phyloP scores from a whole-genome alignment of 495 filamentous ascomycete genomes.

The Penicillium tannophilum region DNA sequence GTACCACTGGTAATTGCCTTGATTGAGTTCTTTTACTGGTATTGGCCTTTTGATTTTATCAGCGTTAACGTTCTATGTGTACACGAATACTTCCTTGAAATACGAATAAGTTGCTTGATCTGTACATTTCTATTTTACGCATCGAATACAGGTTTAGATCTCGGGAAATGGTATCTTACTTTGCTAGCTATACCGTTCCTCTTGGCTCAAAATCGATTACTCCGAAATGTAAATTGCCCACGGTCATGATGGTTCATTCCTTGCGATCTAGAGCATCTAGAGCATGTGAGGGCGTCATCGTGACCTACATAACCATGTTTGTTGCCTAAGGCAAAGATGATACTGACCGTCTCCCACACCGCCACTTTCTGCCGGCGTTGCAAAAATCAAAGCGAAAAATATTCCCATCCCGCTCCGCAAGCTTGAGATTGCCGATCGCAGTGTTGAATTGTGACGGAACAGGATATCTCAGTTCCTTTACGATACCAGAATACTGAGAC shows the following conservation, averaged over 20 bases:
- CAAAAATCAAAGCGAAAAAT: slow-evolving; percentile 36
- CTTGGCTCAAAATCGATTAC: too few relatives aligned
- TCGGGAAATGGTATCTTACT: too few relatives aligned
- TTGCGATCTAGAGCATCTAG: not conserved
- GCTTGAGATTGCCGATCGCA: slow-evolving; percentile 17
- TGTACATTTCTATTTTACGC: too few relatives aligned
- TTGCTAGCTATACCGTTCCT: too few relatives aligned
- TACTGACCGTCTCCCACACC: slow-evolving; percentile 23
- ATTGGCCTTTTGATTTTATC: not conserved
- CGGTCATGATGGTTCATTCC: not conserved
- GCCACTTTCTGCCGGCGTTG: slow-evolving; percentile 26
- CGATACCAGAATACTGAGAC: slow-evolving; percentile 1
- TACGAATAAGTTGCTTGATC: not conserved
- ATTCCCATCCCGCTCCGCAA: slow-evolving; percentile 30
- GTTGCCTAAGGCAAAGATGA: slow-evolving; percentile 6
- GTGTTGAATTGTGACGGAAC: slow-evolving; percentile 14
- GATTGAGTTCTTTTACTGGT: not conserved
- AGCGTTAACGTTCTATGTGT: not conserved
- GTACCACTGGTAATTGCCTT: slow-evolving; percentile 8
- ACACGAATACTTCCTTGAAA: not conserved
- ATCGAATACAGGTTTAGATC: too few relatives aligned
- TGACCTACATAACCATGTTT: not conserved
- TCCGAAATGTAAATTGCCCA: too few relatives aligned
- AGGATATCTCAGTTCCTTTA: not conserved
- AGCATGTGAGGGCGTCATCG: not conserved